Conservation (phyloP, 2,329 filamentous ascomycete species). For the Fusarium decemcellulare region DNA sequence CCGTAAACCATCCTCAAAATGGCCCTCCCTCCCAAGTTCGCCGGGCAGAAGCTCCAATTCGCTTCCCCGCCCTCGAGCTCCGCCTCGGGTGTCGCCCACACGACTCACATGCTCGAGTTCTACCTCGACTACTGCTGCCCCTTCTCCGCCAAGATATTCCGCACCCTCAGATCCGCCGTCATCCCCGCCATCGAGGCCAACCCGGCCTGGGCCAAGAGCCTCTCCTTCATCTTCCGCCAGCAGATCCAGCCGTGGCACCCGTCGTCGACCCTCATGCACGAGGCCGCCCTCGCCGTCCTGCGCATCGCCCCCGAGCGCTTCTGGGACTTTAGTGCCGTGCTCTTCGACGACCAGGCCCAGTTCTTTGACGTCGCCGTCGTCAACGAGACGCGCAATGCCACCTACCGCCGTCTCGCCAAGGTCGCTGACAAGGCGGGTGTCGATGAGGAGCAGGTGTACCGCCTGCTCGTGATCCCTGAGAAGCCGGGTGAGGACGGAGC, state of each 20-base stretch:
- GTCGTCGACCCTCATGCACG: slow-evolving; percentile 83
- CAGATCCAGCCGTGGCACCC: slow-evolving; percentile 98
- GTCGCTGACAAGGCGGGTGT: slow-evolving; percentile 79
- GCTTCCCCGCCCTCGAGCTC: slow-evolving; percentile 52
- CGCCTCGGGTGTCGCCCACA: slow-evolving; percentile 54
- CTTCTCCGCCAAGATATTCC: slow-evolving; percentile 78
- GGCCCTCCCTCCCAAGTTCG: slow-evolving; percentile 84
- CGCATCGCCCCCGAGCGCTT: slow-evolving; percentile 79
- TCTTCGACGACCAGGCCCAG: slow-evolving; percentile 76
- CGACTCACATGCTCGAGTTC: slow-evolving; percentile 73
- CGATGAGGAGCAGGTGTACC: slow-evolving; percentile 78
- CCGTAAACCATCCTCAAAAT: slow-evolving; percentile 59
- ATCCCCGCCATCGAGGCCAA: slow-evolving; percentile 74
- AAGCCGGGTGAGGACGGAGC: slow-evolving; percentile 76
- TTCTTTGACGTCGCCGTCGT: slow-evolving; percentile 92
- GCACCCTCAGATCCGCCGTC: slow-evolving; percentile 78
- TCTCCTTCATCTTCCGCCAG: slow-evolving; percentile 88
- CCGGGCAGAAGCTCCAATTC: slow-evolving; percentile 76
- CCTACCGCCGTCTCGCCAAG: slow-evolving; percentile 83
- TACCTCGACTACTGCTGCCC: slow-evolving; percentile 95
- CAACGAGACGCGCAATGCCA: slow-evolving; percentile 86
- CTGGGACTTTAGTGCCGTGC: slow-evolving; percentile 81
- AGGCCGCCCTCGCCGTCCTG: slow-evolving; percentile 87
- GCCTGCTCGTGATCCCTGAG: slow-evolving; percentile 77
- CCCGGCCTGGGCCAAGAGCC: slow-evolving; percentile 66